phyloP scores from a whole-genome alignment of 1,139 yeast species.

The Candida glucosophila region DNA sequence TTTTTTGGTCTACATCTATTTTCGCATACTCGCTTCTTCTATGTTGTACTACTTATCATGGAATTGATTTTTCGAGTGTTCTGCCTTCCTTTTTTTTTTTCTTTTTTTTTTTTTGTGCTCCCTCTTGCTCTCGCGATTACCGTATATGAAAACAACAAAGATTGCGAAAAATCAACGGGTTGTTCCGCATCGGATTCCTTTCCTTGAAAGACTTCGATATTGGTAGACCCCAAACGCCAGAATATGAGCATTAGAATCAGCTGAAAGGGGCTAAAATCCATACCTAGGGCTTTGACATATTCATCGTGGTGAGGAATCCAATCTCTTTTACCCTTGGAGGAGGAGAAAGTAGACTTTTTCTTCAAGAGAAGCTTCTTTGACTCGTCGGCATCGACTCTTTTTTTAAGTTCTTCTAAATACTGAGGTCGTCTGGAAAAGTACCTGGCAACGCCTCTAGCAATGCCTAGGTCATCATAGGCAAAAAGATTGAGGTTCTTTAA shows the following conservation, averaged over 20 bases:
- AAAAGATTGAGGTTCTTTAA: conserved; percentile 60
- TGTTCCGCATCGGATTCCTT: too few species aligned
- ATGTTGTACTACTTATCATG: too few species aligned
- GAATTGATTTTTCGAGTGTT: too few species aligned
- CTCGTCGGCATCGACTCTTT: conserved; percentile 21
- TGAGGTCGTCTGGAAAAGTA: conserved; percentile 54
- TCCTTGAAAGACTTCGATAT: conserved; percentile 38
- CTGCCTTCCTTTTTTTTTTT: too few species aligned
- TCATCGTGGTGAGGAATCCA: conserved; percentile 62
- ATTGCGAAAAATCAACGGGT: too few species aligned
- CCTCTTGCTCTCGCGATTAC: too few species aligned
- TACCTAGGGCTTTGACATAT: conserved; percentile 47
- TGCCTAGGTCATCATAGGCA: conserved; percentile 75
- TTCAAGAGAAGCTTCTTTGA: conserved; percentile 19
- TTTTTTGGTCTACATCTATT: too few species aligned
- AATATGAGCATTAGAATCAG: conserved; percentile 62
- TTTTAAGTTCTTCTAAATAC: conserved; percentile 32
- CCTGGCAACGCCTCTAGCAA: conserved; percentile 69
- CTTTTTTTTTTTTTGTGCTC: too few species aligned
- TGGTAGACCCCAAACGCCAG: conserved; percentile 63
- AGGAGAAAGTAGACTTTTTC: conserved; percentile 27
- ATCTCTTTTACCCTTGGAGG: conserved; percentile 34
- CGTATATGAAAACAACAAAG: too few species aligned
- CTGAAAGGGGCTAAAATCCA: conserved; percentile 56
- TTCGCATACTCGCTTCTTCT: too few species aligned